Percentiles rank a stretch among this genome's conserved stretches.
Evolutionary conservation across 257 asterid species (phyloP).

Genomic region (Nicotiana noctiflora): DNA sequence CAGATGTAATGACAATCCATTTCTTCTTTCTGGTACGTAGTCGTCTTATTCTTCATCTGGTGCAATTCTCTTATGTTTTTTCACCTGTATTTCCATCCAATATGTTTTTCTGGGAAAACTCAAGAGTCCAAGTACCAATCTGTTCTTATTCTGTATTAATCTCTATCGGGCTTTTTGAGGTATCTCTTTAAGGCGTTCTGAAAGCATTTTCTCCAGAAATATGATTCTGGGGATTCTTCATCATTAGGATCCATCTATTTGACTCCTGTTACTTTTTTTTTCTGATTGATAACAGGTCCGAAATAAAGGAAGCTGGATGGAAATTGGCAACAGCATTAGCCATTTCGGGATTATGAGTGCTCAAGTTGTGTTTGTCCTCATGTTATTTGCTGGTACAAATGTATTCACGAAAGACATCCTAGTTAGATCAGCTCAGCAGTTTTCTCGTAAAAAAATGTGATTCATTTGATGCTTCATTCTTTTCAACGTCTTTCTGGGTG

Average conservation of each 20-base stretch:
- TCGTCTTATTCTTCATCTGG: not conserved
- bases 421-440: conserved; percentile 36
- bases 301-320: conserved; percentile 99
- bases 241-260: not conserved
- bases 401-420: conserved; percentile 74
- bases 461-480: conserved; percentile 1
- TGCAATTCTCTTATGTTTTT: not conserved
- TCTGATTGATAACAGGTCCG: conserved; percentile 46
- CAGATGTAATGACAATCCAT: conserved; percentile 94
- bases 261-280: conserved; percentile 6
- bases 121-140: not conserved
- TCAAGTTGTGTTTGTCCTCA: conserved; percentile 83
- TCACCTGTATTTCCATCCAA: not conserved
- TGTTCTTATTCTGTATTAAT: not conserved
- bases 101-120: not conserved
- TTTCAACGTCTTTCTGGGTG: not conserved
- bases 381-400: conserved; percentile 71
- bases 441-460: conserved; percentile 56
- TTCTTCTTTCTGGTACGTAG: conserved; percentile 91
- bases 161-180: not conserved
- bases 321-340: conserved; percentile 96
- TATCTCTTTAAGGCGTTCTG: not conserved
- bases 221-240: not conserved
- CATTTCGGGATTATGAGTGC: conserved; percentile 99
- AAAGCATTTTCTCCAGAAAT: not conserved